phyloP scores from a whole-genome alignment of 169 alveolate species.

The Plasmodium cynomolgi region DNA sequence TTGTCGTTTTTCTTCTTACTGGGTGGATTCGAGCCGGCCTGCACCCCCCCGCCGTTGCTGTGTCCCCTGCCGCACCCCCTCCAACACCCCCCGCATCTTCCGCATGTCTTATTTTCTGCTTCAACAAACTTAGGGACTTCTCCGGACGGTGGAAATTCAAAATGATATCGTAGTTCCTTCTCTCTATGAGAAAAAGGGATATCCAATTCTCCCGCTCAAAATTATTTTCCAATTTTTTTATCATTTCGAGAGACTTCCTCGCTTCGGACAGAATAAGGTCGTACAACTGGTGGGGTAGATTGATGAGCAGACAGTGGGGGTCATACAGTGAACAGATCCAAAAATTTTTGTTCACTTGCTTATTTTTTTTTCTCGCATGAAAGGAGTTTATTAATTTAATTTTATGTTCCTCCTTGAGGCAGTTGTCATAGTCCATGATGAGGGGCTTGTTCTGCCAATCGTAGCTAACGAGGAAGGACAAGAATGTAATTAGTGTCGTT shows the following conservation, averaged over 20 bases:
- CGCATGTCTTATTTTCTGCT: not conserved
- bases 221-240: not conserved
- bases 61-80: not conserved
- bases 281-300: constrained; percentile 7
- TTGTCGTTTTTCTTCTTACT: not conserved
- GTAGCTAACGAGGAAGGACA: constrained; percentile 10
- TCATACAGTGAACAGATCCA: constrained; percentile 55
- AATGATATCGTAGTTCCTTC: constrained; percentile 18
- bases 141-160: constrained; percentile 3
- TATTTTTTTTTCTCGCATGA: constrained; percentile 8
- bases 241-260: not conserved
- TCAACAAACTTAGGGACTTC: not conserved
- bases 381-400: constrained; percentile 13
- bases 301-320: constrained; percentile 26
- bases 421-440: constrained; percentile 21
- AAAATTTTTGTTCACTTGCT: constrained; percentile 12
- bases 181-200: constrained; percentile 9
- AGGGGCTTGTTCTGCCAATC: constrained; percentile 47
- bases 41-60: not conserved
- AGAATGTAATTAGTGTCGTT: constrained; percentile 7
- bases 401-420: constrained; percentile 39
- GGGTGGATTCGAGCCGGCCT: not conserved
- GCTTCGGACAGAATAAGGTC: constrained; percentile 16
- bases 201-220: constrained; percentile 48
- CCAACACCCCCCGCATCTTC: not conserved